Percentiles rank a stretch among this genome's conserved stretches.
Evolutionary conservation across 148 eudicot genomes (phyloP).

Genomic region (Euryodendron excelsum): DNA sequence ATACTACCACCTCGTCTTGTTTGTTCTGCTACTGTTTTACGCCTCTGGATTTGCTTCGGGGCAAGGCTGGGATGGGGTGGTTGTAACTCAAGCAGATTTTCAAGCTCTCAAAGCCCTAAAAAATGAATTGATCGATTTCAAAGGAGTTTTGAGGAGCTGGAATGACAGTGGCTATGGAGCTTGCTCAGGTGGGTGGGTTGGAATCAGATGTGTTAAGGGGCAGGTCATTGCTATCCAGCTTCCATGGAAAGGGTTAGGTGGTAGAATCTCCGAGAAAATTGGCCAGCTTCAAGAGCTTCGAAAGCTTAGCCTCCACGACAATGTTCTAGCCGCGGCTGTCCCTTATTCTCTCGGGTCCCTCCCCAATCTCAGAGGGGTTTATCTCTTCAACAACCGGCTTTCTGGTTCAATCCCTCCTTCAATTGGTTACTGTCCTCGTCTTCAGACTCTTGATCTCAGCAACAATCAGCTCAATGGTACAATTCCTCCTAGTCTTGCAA

Average conservation of each 20-base stretch:
- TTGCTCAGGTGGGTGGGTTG: slow-evolving; percentile 80
- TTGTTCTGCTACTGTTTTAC: slow-evolving; percentile 21
- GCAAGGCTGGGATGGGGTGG: slow-evolving; percentile 38
- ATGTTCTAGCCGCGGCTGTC: slow-evolving; percentile 56
- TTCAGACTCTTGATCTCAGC: slow-evolving; percentile 69
- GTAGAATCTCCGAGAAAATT: slow-evolving; percentile 55
- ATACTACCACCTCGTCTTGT: neutral
- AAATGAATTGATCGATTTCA: slow-evolving; percentile 42
- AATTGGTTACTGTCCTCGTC: slow-evolving; percentile 37
- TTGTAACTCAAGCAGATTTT: slow-evolving; percentile 42
- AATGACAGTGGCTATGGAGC: slow-evolving; percentile 44
- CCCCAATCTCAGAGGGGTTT: slow-evolving; percentile 71
- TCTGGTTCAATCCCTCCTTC: slow-evolving; percentile 72
- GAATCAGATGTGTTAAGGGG: slow-evolving; percentile 64
- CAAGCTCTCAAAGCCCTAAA: slow-evolving; percentile 57
- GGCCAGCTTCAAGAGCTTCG: slow-evolving; percentile 60
- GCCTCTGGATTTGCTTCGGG: slow-evolving; percentile 30
- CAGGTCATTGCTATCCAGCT: slow-evolving; percentile 63
- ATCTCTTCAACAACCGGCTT: slow-evolving; percentile 69
- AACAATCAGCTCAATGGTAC: slow-evolving; percentile 61
- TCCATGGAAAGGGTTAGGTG: slow-evolving; percentile 71
- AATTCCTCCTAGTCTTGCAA: slow-evolving; percentile 49
- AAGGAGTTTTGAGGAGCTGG: slow-evolving; percentile 58
- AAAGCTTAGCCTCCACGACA: slow-evolving; percentile 72
- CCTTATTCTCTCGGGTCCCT: slow-evolving; percentile 66